A percentile compares a stretch with the other conserved stretches of the same genome.
phyloP scores from a whole-genome alignment of 2,329 filamentous ascomycete genomes.

The Fusarium sp. region DNA sequence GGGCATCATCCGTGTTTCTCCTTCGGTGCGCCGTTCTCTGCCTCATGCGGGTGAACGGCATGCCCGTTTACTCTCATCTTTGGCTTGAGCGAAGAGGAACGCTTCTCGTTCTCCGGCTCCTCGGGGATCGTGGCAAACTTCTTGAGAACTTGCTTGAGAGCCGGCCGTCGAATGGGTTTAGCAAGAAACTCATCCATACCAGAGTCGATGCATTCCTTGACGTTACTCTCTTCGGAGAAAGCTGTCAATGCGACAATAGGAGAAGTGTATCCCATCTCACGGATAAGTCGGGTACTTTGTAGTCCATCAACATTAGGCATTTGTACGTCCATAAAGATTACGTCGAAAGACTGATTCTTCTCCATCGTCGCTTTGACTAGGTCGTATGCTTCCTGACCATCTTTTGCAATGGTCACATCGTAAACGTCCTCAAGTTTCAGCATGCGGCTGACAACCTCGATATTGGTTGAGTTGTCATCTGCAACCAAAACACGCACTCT shows the following conservation, averaged over 20 bases:
- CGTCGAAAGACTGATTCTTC: slow-evolving; percentile 76
- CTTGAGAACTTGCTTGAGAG: slow-evolving; percentile 85
- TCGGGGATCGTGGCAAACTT: slow-evolving; percentile 86
- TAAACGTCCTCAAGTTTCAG: slow-evolving; percentile 82
- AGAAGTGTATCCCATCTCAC: slow-evolving; percentile 84
- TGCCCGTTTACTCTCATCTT: slow-evolving; percentile 35
- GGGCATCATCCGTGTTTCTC: slow-evolving; percentile 35
- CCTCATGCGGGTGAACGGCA: slow-evolving; percentile 19
- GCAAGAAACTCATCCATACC: slow-evolving; percentile 92
- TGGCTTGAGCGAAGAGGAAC: slow-evolving; percentile 29
- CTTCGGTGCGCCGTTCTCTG: slow-evolving; percentile 27
- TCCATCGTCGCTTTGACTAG: slow-evolving; percentile 86
- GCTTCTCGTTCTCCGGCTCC: slow-evolving; percentile 57
- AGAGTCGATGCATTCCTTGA: slow-evolving; percentile 85
- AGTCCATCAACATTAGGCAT: slow-evolving; percentile 95
- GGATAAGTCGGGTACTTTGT: slow-evolving; percentile 85
- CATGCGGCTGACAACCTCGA: slow-evolving; percentile 70
- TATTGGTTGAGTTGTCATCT: slow-evolving; percentile 72
- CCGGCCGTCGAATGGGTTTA: slow-evolving; percentile 82
- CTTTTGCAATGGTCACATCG: slow-evolving; percentile 88
- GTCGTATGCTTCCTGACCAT: slow-evolving; percentile 88
- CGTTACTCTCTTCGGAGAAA: slow-evolving; percentile 90
- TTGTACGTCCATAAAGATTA: slow-evolving; percentile 96
- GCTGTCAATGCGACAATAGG: slow-evolving; percentile 93
- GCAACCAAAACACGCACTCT: slow-evolving; percentile 87